Evolutionary conservation across 176 grass and related monocot genomes (phyloP).

Genomic region (Poa annua): DNA sequence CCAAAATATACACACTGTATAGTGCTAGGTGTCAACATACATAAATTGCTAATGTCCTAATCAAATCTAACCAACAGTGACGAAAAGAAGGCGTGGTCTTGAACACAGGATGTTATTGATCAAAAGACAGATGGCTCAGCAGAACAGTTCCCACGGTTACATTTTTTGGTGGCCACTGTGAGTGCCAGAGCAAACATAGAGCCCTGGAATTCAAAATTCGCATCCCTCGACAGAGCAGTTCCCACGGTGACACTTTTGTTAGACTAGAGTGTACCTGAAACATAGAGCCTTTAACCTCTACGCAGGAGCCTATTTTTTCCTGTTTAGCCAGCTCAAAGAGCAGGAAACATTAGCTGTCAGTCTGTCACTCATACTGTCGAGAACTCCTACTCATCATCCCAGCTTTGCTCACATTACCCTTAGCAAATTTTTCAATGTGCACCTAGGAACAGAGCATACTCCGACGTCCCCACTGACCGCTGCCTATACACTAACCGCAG

Average conservation of each 20-base stretch:
- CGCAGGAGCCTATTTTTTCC: not conserved
- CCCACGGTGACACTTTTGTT: not conserved
- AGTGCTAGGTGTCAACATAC: not conserved
- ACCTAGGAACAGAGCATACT: not conserved
- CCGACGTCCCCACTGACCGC: not conserved
- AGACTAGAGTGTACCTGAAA: not conserved
- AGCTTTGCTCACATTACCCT: not conserved
- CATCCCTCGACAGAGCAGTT: not conserved
- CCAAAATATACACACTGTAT: not conserved
- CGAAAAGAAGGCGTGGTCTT: not conserved
- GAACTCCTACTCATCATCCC: not conserved
- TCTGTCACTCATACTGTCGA: not conserved
- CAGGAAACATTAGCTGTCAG: not conserved
- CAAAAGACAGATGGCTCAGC: slow-evolving; percentile 1
- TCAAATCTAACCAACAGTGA: not conserved
- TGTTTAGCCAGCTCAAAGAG: slow-evolving; percentile 1
- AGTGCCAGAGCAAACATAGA: not conserved
- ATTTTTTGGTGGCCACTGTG: not conserved
- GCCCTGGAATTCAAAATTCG: not conserved
- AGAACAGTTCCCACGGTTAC: not conserved
- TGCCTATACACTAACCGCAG: not conserved
- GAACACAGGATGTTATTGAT: not conserved
- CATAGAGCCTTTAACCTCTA: not conserved
- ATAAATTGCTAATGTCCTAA: not conserved
- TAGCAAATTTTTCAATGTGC: not conserved